Base-by-base conservation (phyloP, 805 yeast species). In the Wickerhamiella dianesei region DNA sequence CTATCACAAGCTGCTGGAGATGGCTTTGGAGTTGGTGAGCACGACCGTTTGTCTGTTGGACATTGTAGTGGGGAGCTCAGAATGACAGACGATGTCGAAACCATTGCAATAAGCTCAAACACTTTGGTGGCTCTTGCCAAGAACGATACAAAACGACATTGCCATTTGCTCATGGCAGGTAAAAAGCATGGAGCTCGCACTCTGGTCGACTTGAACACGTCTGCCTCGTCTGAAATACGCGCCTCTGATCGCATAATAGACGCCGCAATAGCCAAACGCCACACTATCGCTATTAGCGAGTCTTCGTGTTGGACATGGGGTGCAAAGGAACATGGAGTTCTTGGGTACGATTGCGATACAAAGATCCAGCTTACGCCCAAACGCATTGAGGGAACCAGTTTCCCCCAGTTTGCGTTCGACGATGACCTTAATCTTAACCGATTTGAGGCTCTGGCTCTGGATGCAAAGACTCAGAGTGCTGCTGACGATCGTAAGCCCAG, bases 281-380 rank as follows among this genome's bases (percentile, higher is more conserved):
- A 55, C 36, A 43, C 56, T 2, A 37, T 55, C 3, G 49, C 48
- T 3, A 37, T 54, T 3, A 46, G 51, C 2, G 51, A 49, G 18
- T 42, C 46, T 16, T 8, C 41, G 2, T 54, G 54, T 17, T 56
- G 45, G 43, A 48, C 58, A 8, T 56, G 58, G 58, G 60, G 60
- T 22, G 46, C 50, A 14, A 56, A 53, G 42, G 22, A 35, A 12
- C 41, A 48, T 21, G 57, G 57, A 18, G 50, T 52, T 41, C 50
- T 56, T 5, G 59, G 57, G 14, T 41, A 46, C 18, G 49, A 51
- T 2, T 36, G 40, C n/a, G 56, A 47, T 14, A 51, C 44, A 25
- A 50, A 50, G 20, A 39, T 43, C 3, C 48, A 44, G 4, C 35
- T 16, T 2, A 35, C 21, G 35, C 59, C 59, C 9, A 44, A 40